These are phyloP conservation scores for Nemania diffusa DNA, from an alignment of 2,329 filamentous ascomycete genomes.

Conservation along the genomic window DNA sequence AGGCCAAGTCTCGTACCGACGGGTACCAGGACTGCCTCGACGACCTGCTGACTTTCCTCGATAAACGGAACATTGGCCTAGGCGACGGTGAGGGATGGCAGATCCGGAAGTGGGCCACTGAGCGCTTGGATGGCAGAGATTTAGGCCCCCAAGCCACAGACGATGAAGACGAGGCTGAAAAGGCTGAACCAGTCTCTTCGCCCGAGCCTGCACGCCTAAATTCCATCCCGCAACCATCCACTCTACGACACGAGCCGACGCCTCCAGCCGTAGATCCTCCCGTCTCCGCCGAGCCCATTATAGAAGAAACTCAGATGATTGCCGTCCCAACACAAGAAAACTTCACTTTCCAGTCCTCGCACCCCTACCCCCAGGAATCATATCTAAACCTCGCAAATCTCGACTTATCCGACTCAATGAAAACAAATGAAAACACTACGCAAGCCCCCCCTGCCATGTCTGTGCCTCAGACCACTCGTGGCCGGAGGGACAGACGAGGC, in stretches of 20 bases:
- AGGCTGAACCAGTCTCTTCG: conserved; percentile 68
- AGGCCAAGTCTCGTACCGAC: conserved; percentile 77
- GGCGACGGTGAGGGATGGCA: conserved; percentile 79
- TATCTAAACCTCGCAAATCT: conserved; percentile 71
- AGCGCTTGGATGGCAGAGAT: conserved; percentile 73
- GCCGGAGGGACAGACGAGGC: conserved; percentile 41
- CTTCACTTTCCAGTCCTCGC: conserved; percentile 76
- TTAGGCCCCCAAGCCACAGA: conserved; percentile 64
- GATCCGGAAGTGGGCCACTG: conserved; percentile 72
- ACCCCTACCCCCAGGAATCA: conserved; percentile 67
- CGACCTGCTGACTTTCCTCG: conserved; percentile 85
- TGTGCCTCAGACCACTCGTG: conserved; percentile 46
- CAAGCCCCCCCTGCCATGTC: conserved; percentile 46
- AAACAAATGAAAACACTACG: conserved; percentile 53
- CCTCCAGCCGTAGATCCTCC: conserved; percentile 44
- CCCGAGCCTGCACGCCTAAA: conserved; percentile 65
- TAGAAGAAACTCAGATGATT: conserved; percentile 50
- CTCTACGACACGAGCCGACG: conserved; percentile 52
- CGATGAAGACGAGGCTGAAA: conserved; percentile 76
- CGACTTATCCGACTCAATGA: conserved; percentile 63
- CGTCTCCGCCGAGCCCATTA: conserved; percentile 32
- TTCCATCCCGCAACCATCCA: conserved; percentile 54
- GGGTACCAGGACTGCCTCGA: conserved; percentile 96
- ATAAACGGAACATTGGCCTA: conserved; percentile 81
- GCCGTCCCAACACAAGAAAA: conserved; percentile 66